Base-by-base conservation (phyloP, 805 yeast species). In the Zygosaccharomyces pseudorouxii region DNA sequence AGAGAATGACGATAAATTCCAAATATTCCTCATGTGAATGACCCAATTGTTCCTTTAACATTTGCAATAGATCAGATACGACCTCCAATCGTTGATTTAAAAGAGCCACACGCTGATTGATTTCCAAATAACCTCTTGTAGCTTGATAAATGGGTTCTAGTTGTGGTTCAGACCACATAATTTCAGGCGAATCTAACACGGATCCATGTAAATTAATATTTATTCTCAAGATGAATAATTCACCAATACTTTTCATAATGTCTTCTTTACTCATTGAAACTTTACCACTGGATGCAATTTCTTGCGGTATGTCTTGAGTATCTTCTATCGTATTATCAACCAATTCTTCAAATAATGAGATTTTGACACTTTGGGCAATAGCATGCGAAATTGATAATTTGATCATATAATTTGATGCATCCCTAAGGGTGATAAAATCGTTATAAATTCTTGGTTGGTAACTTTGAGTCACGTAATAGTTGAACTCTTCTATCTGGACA, bases 131-230 rank as follows among this genome's bases (percentile, higher is more conserved):
- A 0, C 97, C 97, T 65, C 98, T 80, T 2, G 96, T 89, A 0
- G 98, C 97, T 67, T 90, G 97, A 69, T 93, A 93, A 46, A 92
- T 89, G 1, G 99, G 99, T 64, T 93, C 99, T 52, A 93, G 73
- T 62, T 90, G 97, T 1, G 99, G 99, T 65, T 93, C 98, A 0
- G 97, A 82, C 99, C 99, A 93, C 97, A 93, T 89, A 50, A 93
- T 79, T 67, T 93, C 99, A 1, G 99, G 99, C 1, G 96, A 87
- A 65, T 93, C 99, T 52, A 93, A 73, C 23, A 93, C 95, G 0
- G 92, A 84, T 0, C 93, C 93, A 70, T 86, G 93, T 47, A 86
- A 70, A 59, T 86, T 86, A 52, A 86, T 86, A 64, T 86, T 86
- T 40, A 86, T 86, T 52, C 95, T 68, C 55, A 93, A 71, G 51